These are phyloP conservation scores for Solanum chiquidenum DNA, from an alignment of 257 asterid species.

Conservation along the genomic window DNA sequence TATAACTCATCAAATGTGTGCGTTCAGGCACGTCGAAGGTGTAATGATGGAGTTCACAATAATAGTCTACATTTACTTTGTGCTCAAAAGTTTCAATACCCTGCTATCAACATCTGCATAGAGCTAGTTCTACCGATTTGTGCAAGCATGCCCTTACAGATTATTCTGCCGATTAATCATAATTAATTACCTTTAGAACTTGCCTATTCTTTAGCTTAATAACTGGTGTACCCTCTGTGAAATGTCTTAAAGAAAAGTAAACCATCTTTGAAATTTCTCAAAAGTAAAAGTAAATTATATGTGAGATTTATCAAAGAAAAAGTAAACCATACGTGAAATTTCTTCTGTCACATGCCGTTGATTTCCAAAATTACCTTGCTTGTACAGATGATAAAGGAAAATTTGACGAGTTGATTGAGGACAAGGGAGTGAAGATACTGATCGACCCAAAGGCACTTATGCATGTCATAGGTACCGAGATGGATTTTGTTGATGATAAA, in stretches of 20 bases:
- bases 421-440: constrained; percentile 33
- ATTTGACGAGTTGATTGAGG: constrained; percentile 75
- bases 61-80: neutral
- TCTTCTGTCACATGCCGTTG: neutral
- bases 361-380: neutral
- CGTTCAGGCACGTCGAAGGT: neutral
- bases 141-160: neutral
- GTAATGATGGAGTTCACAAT: neutral
- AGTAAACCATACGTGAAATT: neutral
- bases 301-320: neutral
- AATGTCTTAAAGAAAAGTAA: neutral
- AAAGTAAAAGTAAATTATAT: neutral
- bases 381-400: constrained; percentile 72
- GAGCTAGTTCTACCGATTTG: neutral
- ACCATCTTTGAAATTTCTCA: neutral
- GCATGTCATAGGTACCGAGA: constrained; percentile 32
- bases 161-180: neutral
- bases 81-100: neutral
- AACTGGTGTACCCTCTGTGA: neutral
- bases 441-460: constrained; percentile 31
- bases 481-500: constrained; percentile 40
- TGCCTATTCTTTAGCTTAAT: neutral
- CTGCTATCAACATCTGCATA: neutral
- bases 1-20: neutral
- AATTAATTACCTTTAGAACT: neutral